Base-by-base conservation (phyloP, 805 yeast genomes). In the Candida adriatica region DNA sequence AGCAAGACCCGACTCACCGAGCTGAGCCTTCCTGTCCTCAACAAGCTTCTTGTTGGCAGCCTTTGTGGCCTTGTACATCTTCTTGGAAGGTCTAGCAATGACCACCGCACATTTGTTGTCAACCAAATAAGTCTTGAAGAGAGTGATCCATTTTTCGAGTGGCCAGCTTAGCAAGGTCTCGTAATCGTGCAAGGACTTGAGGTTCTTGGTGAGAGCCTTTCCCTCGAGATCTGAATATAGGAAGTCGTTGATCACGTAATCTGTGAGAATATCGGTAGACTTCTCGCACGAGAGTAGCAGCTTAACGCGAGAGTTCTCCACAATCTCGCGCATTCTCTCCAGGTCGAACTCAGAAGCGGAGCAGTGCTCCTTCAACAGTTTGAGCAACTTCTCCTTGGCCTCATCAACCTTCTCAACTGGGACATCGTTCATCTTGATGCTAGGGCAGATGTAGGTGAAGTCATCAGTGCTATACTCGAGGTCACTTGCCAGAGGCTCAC, bases 401-500 rank as follows among this genome's bases (percentile, higher is more conserved):
- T 62, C 68, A 10, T 61, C 55, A 7, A 86, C 57, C 34, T 62
- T 64, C 8, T 68, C 79, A 1, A 82, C 67, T 3, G 96, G 95
- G 7, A 90, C 92, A 35, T 94, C 90, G 28, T 68, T 66, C 11
- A 84, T 55, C 15, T 66, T 61, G 20, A 65, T 52, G 40, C 71
- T 70, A 14, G 82, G 58, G n/a, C 73, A 74, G 0, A 81, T 70
- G 38, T 71, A 65, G 31, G 73, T 55, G 50, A 69, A 88, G 49
- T 84, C 90, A 42, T 85, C 94, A 1, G 90, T 79, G 48, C 75
- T 73, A 43, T 67, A 77, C 18, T 69, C 76, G 5, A 81, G 64
- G 18, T 75, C 76, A 10, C 85, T 77, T 2, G 96, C 90, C 31
- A 75, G 58, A 1, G 97, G 96, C 29, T 83, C 75, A 17, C 76